Evolutionary conservation across 805 yeast genomes (phyloP).

Genomic region (Torulaspora gathmanii): DNA sequence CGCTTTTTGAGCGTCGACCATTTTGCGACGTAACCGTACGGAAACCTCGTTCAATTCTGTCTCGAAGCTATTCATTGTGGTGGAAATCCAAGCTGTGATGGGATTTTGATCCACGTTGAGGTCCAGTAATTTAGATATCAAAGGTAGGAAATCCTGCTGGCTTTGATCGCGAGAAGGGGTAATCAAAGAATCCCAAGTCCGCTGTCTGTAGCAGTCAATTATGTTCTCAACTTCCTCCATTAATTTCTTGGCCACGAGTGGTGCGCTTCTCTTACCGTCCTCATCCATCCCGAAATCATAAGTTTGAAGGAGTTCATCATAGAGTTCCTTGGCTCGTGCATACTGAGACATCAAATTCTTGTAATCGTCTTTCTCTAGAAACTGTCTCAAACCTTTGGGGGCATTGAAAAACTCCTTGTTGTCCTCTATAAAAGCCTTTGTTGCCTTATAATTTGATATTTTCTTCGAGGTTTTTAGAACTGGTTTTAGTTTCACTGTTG

Average conservation of each 20-base stretch:
- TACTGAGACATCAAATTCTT: slow-evolving; percentile 55
- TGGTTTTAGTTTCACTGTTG: slow-evolving; percentile 55
- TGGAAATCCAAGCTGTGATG: slow-evolving; percentile 54
- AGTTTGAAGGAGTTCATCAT: slow-evolving; percentile 16
- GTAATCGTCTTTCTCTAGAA: slow-evolving; percentile 49
- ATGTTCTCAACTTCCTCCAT: slow-evolving; percentile 54
- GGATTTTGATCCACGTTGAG: slow-evolving; percentile 64
- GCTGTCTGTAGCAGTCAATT: slow-evolving; percentile 50
- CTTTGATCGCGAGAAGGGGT: slow-evolving; percentile 18
- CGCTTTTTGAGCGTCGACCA: slow-evolving; percentile 39
- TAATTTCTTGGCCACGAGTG: slow-evolving; percentile 43
- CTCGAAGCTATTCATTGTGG: slow-evolving; percentile 43
- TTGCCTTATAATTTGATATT: slow-evolving; percentile 45
- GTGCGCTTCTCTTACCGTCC: slow-evolving; percentile 26
- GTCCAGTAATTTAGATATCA: slow-evolving; percentile 54
- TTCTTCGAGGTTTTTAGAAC: slow-evolving; percentile 47
- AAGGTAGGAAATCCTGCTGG: slow-evolving; percentile 37
- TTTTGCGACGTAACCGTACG: slow-evolving; percentile 39
- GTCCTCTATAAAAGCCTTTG: slow-evolving; percentile 49
- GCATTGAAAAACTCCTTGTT: slow-evolving; percentile 53
- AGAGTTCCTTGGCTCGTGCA: slow-evolving; percentile 42
- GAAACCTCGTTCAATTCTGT: slow-evolving; percentile 41
- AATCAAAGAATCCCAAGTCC: slow-evolving; percentile 48
- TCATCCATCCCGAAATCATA: slow-evolving; percentile 14
- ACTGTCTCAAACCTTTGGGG: slow-evolving; percentile 45